Evolutionary conservation across 1,284 basidiomycete species (phyloP).

Genomic region (Sparassis latifolia): DNA sequence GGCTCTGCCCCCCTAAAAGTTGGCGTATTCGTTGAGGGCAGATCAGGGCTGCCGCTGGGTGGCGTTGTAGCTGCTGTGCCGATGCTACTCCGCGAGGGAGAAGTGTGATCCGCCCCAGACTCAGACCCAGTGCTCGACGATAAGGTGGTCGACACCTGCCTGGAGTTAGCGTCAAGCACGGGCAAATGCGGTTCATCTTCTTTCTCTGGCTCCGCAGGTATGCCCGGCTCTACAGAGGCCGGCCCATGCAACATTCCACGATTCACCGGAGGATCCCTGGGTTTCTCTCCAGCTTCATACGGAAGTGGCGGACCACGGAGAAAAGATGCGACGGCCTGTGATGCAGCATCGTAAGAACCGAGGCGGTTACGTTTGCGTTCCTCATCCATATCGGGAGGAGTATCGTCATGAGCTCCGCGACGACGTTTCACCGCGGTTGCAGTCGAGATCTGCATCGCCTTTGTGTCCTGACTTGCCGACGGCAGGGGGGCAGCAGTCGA

Average conservation of each 20-base stretch:
- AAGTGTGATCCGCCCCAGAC: no score
- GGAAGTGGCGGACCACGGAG: constrained; percentile 37
- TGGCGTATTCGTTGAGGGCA: neutral
- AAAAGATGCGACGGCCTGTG: constrained; percentile 47
- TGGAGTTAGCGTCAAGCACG: constrained; percentile 7
- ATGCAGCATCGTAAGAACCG: constrained; percentile 48
- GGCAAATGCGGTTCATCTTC: constrained; percentile 3
- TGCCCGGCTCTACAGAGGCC: neutral
- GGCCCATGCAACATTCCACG: constrained; percentile 36
- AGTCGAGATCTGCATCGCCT: neutral
- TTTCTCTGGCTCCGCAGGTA: neutral
- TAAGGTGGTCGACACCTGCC: constrained; percentile 15
- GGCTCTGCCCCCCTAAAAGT: no score
- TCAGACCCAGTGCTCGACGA: neutral
- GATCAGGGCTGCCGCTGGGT: neutral
- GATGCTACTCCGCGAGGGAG: no score
- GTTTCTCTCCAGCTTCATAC: constrained; percentile 21
- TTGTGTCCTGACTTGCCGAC: neutral
- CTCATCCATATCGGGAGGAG: neutral
- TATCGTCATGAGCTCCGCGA: constrained; percentile 43
- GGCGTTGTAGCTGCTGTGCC: neutral
- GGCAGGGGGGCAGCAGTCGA: neutral
- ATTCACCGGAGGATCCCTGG: constrained; percentile 32
- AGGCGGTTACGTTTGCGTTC: constrained; percentile 8
- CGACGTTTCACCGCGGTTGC: constrained; percentile 37